Percentiles rank a stretch among this genome's conserved stretches.
Evolutionary conservation across 352 stramenopile species (phyloP).

Genomic region (Phytopythium litorale): DNA sequence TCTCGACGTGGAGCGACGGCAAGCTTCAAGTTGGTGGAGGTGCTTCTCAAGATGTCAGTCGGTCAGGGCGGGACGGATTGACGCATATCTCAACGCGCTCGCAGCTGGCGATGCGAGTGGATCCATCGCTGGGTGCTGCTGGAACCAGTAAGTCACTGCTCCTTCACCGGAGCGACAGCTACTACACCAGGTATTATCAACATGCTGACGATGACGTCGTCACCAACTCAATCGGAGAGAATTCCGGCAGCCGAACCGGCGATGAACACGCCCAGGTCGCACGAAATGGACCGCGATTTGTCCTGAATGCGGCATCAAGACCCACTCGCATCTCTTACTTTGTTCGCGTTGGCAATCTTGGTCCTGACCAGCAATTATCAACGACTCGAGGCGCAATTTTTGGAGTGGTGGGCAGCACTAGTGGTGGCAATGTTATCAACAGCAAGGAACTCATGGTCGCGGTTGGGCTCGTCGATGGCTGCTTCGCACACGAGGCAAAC

Average conservation of each 20-base stretch:
- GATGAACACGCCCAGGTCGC: constrained; percentile 17
- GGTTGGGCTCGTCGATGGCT: constrained; percentile 58
- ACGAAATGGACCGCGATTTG: constrained; percentile 48
- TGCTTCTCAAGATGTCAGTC: constrained; percentile 33
- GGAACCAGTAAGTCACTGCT: constrained; percentile 69
- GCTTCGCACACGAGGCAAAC: constrained; percentile 75
- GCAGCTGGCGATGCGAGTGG: constrained; percentile 45
- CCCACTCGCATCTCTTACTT: constrained; percentile 79
- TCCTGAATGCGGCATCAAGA: constrained; percentile 16
- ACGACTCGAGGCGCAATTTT: constrained; percentile 66
- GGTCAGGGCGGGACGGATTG: constrained; percentile 36
- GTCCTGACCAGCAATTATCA: constrained; percentile 28
- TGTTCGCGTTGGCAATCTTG: constrained; percentile 51
- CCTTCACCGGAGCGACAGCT: constrained; percentile 17
- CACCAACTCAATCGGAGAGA: constrained; percentile 6
- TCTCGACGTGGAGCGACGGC: constrained; percentile 83
- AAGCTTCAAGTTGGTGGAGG: constrained; percentile 77
- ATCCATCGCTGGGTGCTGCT: constrained; percentile 62
- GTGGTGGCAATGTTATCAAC: constrained; percentile 3
- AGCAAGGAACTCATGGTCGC: constrained; percentile 62
- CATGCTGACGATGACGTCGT: constrained; percentile 28
- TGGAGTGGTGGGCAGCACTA: constrained; percentile 21
- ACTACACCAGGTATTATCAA: not conserved
- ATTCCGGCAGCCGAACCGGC: constrained; percentile 6
- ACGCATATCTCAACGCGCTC: constrained; percentile 39